Base-by-base conservation (phyloP, 1,139 yeast genomes). In the Yamadazyma spencermartinsiae region DNA sequence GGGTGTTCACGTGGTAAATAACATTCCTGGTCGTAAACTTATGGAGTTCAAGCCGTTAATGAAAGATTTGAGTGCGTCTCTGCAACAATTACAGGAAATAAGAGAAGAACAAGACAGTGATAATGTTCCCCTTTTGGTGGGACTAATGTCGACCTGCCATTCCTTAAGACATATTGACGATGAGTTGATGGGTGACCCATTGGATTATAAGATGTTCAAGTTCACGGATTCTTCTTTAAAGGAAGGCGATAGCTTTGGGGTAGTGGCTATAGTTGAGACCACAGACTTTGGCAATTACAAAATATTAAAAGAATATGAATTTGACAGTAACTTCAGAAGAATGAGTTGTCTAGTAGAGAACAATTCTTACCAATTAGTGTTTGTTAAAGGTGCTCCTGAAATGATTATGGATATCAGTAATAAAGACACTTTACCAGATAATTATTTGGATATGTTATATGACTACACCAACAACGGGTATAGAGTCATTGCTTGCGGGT, bases 361-460 rank as follows among this genome's bases (percentile, higher is more conserved):
- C 18, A 54, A 56, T 38, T 65, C 57, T 34, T 60, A 61, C 20
- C 56, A 62, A 38, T 64, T 62, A 44, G 78, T 86, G 0, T 84
- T 78, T 56, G 86, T 94, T 11, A 92, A 92, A 57, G 99, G 99
- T 36, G 98, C 99, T 0, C 99, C 99, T 0, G 99, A 92, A 59
- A 87, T 90, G n/a, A 86, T 92, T 75, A 68, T 74, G 26, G 85
- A 81, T 20, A 79, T 92, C 29, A 92, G 98, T 62, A 65, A 67
- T 13, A 77, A 80, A 2, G 79, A 76, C 15, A 67, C 90, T 0
- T 61, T 94, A 32, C 98, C 99, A 0, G 56, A 60, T 1, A 78
- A 89, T 54, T 94, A 78, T 57, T 84, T 84, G 18, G 86, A 84
- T 31, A 58, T 86, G 16, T 69, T 94, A 30, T 84, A 87, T 52